Base-by-base conservation (phyloP, 768 basidiomycete species). In the Phanerochaete carnosa region DNA sequence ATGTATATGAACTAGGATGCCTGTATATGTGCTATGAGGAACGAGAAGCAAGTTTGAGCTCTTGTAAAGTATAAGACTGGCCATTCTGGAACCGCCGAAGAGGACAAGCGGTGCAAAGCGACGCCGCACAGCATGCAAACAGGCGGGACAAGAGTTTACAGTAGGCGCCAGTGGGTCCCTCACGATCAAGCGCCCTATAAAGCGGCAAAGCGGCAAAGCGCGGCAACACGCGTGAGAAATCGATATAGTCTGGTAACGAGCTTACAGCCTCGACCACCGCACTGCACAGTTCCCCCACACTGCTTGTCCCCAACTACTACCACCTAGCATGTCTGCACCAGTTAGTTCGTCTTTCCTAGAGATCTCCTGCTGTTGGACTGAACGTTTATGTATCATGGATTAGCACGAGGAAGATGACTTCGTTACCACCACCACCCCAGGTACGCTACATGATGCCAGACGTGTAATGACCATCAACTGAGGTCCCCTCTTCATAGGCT, bases 401-500 rank as follows among this genome's bases (percentile, higher is more conserved):
- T 66, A 80, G 65, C 84, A 90, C 13, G 89, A 92, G 62, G 82
- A 84, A 58, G 87, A 87, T 37, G 90, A 93, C 68, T 79, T 94
- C 61, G 76, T 77, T 54, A 87, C 90, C 58, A 75, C 83, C 67
- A 45, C 68, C 70, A 92, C 92, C 57, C 88, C 88, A 75, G 91
- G 90, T 86, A 46, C 47, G 43, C 60, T 52, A 62, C 65, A 49
- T 60, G 57, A 50, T 46, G 28, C 32, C 5, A 26, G 30, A 15
- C 45, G 37, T 39, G 50, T 37, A n/a, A 25, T 2, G 5, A 16
- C n/a, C 35, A 46, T 58, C 28, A 43, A 15, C 54, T 39, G 7
- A 29, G 22, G 19, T 55, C 39, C 35, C 29, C 16, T 37, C 37
- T 32, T 43, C 51, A 19, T 65, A 92, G 92, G 92, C 60, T 94